Conservation (phyloP, 768 basidiomycete genomes). For the Sporobolomyces phaffii region DNA sequence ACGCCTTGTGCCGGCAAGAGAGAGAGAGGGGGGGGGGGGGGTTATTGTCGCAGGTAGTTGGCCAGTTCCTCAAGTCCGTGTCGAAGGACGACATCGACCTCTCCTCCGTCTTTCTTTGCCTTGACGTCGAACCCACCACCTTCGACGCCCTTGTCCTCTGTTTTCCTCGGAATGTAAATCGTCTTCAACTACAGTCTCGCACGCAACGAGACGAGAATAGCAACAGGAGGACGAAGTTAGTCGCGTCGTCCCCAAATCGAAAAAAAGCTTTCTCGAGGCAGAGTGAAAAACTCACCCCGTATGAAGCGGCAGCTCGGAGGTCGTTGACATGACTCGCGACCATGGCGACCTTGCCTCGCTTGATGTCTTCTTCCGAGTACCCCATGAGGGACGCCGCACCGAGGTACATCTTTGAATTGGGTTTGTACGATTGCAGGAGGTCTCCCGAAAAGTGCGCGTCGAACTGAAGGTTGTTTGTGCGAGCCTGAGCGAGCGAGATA, state of each 20-base stretch:
- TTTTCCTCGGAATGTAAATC: constrained; percentile 24
- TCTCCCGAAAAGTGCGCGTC: constrained; percentile 35
- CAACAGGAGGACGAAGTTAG: not conserved
- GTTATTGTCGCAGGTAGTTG: not conserved
- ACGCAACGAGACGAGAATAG: too few species aligned
- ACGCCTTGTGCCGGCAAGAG: too few species aligned
- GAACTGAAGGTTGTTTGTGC: constrained; percentile 21
- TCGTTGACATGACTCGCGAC: constrained; percentile 20
- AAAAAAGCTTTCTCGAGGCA: not conserved
- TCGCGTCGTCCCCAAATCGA: not conserved
- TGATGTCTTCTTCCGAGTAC: not conserved
- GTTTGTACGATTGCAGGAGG: constrained; percentile 33
- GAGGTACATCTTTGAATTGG: constrained; percentile 30
- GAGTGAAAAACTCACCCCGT: constrained; percentile 12
- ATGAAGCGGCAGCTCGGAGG: constrained; percentile 10
- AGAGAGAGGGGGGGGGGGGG: too few species aligned
- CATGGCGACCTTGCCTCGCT: constrained; percentile 24
- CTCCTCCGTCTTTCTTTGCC: constrained; percentile 15
- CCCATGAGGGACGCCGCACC: constrained; percentile 11
- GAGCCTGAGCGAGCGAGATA: constrained; percentile 4
- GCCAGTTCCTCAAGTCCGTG: constrained; percentile 8
- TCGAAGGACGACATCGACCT: constrained; percentile 16
- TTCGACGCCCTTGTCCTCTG: constrained; percentile 9
- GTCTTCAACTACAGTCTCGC: constrained; percentile 20
- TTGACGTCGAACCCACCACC: constrained; percentile 10